Conservation (phyloP, 345 rosid genomes). For the Hibiscus tridactylites region DNA sequence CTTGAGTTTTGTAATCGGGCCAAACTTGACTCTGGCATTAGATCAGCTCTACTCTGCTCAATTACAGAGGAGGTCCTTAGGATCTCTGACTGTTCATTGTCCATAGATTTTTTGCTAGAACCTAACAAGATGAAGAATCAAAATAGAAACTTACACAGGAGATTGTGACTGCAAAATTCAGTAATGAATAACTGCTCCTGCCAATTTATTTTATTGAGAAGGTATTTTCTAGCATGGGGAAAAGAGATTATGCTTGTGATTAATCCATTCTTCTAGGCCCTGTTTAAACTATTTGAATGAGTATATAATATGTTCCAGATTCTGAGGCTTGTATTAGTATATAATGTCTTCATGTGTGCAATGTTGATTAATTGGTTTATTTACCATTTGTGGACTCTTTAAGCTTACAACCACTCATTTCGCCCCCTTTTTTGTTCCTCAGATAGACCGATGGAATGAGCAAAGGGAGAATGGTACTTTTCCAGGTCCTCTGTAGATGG, state of each 20-base stretch:
- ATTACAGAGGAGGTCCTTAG: background rate
- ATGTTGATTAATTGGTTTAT: background rate
- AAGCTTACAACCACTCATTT: background rate
- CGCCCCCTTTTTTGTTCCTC: slow-evolving; percentile 6
- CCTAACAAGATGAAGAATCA: background rate
- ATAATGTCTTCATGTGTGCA: background rate
- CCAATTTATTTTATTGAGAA: background rate
- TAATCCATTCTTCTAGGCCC: background rate
- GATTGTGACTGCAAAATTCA: background rate
- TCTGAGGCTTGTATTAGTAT: background rate
- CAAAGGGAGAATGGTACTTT: slow-evolving; percentile 96
- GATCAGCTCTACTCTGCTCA: background rate
- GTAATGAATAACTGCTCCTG: background rate
- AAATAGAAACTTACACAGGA: background rate
- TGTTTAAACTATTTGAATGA: background rate
- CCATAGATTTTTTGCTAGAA: background rate
- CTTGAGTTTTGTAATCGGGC: background rate
- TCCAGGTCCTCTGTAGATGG: slow-evolving; percentile 83
- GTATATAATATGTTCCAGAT: background rate
- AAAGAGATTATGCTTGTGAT: background rate
- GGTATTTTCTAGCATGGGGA: background rate
- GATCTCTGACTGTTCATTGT: background rate
- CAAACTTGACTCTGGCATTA: background rate
- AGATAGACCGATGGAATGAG: slow-evolving; percentile 94
- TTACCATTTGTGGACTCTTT: background rate